Percentiles rank a stretch among this genome's conserved stretches.
phyloP scores from a whole-genome alignment of 768 basidiomycete genomes.

The Porphyrellus cyaneotinctus region DNA sequence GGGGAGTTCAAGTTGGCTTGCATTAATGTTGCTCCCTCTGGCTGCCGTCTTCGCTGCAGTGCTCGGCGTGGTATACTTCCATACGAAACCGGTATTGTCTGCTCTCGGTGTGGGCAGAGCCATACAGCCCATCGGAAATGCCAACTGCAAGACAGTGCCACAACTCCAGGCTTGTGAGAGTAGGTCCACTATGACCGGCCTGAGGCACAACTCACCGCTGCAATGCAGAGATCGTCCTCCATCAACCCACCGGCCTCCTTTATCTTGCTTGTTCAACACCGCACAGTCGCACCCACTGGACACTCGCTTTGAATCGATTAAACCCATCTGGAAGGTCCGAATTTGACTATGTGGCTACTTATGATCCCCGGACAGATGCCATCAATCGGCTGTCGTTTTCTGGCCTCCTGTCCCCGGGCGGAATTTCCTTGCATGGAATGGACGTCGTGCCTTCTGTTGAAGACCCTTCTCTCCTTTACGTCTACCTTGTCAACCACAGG shows the following conservation, averaged over 20 bases:
- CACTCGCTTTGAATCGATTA: conserved; percentile 38
- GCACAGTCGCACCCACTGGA: conserved; percentile 47
- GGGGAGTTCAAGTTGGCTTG: too few relatives aligned
- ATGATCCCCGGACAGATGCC: conserved; percentile 44
- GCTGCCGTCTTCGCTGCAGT: conserved; percentile 35
- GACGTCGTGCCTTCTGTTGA: conserved; percentile 55
- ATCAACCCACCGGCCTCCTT: conserved; percentile 50
- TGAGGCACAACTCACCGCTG: neutral
- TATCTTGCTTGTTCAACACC: conserved; percentile 63
- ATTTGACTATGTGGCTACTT: conserved; percentile 57
- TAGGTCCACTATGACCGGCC: conserved; percentile 26
- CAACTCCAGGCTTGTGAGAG: conserved; percentile 69
- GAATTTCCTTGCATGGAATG: conserved; percentile 62
- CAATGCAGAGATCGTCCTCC: conserved; percentile 51
- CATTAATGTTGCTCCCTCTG: conserved; percentile 1
- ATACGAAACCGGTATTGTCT: conserved; percentile 42
- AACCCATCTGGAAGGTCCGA: conserved; percentile 37
- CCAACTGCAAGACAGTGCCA: conserved; percentile 45
- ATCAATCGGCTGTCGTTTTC: conserved; percentile 44
- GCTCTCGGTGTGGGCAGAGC: conserved; percentile 43
- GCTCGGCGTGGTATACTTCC: conserved; percentile 45
- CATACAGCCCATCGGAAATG: conserved; percentile 44
- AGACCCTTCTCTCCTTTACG: conserved; percentile 48
- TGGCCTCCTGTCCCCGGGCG: conserved; percentile 35
- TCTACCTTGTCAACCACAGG: conserved; percentile 74